Evolutionary conservation across 495 filamentous ascomycete species (phyloP).

Genomic region (Trichoderma erinaceum): DNA sequence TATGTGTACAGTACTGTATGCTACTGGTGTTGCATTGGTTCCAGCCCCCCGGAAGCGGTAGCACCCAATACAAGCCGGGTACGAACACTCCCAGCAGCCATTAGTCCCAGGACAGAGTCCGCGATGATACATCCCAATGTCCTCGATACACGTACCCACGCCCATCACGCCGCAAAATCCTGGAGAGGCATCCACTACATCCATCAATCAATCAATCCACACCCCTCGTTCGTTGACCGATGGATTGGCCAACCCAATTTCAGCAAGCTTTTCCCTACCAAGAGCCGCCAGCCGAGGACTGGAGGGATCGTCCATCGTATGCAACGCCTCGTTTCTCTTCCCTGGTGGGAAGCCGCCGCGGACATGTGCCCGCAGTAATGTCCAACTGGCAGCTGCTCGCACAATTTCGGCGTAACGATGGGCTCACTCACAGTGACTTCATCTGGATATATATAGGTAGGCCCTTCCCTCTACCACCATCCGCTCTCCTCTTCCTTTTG

Average conservation of each 20-base stretch:
- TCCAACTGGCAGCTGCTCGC: conserved; percentile 1
- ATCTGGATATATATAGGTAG: background rate
- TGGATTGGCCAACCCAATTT: no score
- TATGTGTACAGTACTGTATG: background rate
- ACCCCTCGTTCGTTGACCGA: background rate
- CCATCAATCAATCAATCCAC: background rate
- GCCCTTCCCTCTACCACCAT: background rate
- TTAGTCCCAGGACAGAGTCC: no score
- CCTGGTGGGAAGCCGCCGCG: background rate
- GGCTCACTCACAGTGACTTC: background rate
- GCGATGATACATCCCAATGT: background rate
- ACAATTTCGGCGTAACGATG: conserved; percentile 2
- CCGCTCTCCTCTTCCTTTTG: background rate
- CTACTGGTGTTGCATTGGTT: no score
- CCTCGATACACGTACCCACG: background rate
- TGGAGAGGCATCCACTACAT: background rate
- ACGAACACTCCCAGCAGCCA: no score
- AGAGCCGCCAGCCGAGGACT: no score
- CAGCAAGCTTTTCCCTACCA: no score
- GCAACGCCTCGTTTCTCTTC: no score
- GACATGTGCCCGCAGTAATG: background rate
- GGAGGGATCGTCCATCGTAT: no score
- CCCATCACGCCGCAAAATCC: no score
- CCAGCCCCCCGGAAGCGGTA: background rate
- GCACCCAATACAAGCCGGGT: background rate